A percentile compares a stretch with the other conserved stretches of the same genome.
Conservation (phyloP, 495 filamentous ascomycete species). For the Aspergillus kassunensis region DNA sequence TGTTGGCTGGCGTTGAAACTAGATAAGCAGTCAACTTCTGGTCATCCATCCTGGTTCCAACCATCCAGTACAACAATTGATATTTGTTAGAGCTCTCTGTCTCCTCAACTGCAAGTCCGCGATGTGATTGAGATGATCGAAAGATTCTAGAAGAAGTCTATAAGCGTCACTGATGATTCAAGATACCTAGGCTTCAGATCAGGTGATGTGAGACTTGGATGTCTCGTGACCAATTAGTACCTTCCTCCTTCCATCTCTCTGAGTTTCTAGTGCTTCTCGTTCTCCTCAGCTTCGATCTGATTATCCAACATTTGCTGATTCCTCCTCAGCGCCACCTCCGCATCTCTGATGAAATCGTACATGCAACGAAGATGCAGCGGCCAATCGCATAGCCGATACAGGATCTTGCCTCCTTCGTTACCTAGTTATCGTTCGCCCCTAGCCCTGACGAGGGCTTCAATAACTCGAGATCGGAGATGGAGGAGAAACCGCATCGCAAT, state of each 20-base stretch:
- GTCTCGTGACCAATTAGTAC: background rate
- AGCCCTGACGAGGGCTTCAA: conserved; percentile 7
- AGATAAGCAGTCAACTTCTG: no score
- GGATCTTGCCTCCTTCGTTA: background rate
- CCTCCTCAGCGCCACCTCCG: background rate
- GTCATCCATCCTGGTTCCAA: no score
- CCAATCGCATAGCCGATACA: background rate
- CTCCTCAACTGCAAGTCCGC: no score
- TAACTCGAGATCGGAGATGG: background rate
- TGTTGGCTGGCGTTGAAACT: no score
- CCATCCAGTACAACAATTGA: no score
- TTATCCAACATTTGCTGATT: background rate
- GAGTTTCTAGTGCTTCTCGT: background rate
- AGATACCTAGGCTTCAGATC: no score
- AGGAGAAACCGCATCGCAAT: background rate
- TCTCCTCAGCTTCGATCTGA: background rate
- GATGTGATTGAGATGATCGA: no score
- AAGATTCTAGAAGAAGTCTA: no score
- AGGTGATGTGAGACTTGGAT: no score
- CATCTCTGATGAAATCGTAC: background rate
- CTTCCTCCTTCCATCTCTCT: background rate
- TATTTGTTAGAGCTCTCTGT: no score
- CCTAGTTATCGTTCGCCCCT: background rate
- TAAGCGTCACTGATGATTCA: no score
- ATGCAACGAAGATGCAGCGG: background rate